Conservation (phyloP, 2,329 filamentous ascomycete genomes). For the Sordariomycetes sp. region DNA sequence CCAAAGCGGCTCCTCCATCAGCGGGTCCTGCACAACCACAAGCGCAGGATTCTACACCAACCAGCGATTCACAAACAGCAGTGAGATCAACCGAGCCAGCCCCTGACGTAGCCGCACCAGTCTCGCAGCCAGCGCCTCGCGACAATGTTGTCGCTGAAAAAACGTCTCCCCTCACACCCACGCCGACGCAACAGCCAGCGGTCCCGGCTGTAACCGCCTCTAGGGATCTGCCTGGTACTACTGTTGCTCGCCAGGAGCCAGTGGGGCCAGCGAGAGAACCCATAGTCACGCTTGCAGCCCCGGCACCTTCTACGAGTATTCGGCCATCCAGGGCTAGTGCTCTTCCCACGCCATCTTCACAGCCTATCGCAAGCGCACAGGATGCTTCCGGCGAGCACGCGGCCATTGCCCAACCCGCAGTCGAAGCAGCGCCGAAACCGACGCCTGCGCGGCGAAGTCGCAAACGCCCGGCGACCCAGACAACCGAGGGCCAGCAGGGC, state of each 20-base stretch:
- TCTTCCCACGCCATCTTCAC: neutral
- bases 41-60: neutral
- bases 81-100: neutral
- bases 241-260: neutral
- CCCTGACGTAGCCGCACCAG: neutral
- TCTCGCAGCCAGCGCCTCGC: neutral
- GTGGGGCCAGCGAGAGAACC: neutral
- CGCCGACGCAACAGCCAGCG: neutral
- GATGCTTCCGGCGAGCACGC: neutral
- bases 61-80: neutral
- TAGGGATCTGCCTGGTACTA: neutral
- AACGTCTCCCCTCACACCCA: neutral
- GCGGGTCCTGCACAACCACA: neutral
- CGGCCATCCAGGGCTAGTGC: neutral
- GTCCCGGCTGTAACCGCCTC: neutral
- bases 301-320: neutral
- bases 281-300: neutral
- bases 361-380: neutral
- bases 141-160: neutral
- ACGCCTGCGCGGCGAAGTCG: neutral
- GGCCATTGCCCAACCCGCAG: neutral
- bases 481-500: neutral
- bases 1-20: neutral
- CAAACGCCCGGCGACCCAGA: neutral
- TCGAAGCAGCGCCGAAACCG: neutral